Base-by-base conservation (phyloP, 1,284 basidiomycete genomes). In the Cerrena zonata region DNA sequence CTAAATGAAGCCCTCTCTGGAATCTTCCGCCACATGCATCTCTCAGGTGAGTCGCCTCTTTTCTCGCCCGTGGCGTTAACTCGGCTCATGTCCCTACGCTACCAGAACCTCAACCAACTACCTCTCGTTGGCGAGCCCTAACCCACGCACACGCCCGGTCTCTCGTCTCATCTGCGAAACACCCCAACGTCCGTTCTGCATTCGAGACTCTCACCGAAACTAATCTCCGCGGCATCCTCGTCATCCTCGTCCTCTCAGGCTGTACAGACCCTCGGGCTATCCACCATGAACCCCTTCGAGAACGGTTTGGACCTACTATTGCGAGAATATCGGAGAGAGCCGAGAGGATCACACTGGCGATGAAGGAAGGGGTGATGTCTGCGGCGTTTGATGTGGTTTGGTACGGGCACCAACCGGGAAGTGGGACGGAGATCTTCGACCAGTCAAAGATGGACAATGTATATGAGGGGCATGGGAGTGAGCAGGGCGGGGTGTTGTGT, bases 71-170 rank as follows among this genome's bases (percentile, higher is more conserved):
- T 7, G 7, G 30, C 40, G 3, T 24, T 24, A 23, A 4, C 41
- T 10, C 24, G 25, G 30, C 36, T 4, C 13, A 24, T n/a, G 27
- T 45, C 27, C 39, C 49, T 5, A 51, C 43, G n/a, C 47, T 23
- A 21, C 15, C 49, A 71, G 69, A 70, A 53, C 65, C 66, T 2
- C 69, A 70, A 50, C 61, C 69, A 5, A 69, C 66, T 3, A 64
- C 68, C n/a, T 68, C 69, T 12, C 63, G 69, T 22, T 71, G 69
- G 69, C 64, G 69, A 34, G 66, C 67, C 1, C 62, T 71, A 45
- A 69, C 69, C 7, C 57, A 67, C 52, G 47, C 62, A 63, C 52
- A 63, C 62, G 22, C 67, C 59, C 53, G 59, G 51, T 19, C 56
- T 46, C 49, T 65, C 18, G 49, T 64, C 2, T 7, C 30, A 7